These are phyloP conservation scores for Chamaecyparis obtusa DNA, from an alignment of 75 land plant species.

Conservation along the genomic window DNA sequence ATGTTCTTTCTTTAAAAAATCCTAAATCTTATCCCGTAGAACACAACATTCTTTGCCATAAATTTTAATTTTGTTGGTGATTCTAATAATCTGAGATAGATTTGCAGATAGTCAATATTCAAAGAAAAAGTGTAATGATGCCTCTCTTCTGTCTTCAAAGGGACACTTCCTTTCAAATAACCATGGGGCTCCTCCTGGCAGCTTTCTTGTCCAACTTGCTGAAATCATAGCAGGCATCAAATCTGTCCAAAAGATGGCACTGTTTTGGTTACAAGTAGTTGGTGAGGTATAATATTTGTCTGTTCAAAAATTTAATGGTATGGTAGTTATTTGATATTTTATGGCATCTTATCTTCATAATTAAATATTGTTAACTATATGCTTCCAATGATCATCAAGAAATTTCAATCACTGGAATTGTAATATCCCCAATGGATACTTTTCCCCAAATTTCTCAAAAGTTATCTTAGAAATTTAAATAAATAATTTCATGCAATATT, in stretches of 20 bases:
- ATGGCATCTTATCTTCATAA: background rate
- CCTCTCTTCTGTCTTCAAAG: slow-evolving; percentile 9
- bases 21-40: slow-evolving; percentile 1
- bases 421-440: no score
- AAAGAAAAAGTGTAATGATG: slow-evolving; percentile 25
- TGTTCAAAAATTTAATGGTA: background rate
- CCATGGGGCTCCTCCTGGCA: slow-evolving; percentile 82
- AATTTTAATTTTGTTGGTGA: slow-evolving; percentile 4
- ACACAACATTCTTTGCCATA: slow-evolving; percentile 15
- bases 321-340: slow-evolving; percentile 5
- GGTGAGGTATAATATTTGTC: slow-evolving; percentile 49
- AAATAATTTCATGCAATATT: no score
- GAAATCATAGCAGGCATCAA: slow-evolving; percentile 75
- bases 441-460: no score
- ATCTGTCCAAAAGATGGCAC: slow-evolving; percentile 64
- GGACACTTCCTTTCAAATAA: slow-evolving; percentile 57
- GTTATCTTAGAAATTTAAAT: no score
- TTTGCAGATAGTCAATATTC: slow-evolving; percentile 54
- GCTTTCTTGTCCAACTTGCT: slow-evolving; percentile 76
- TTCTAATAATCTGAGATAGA: slow-evolving; percentile 53
- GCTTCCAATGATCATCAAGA: background rate
- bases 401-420: background rate
- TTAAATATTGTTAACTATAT: background rate
- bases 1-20: background rate
- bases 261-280: slow-evolving; percentile 70